Evolutionary conservation across 192 early-diverging fungal species (phyloP), one percentile per base, ranked within the genome.

Genomic region (Backusella luteola): DNA sequence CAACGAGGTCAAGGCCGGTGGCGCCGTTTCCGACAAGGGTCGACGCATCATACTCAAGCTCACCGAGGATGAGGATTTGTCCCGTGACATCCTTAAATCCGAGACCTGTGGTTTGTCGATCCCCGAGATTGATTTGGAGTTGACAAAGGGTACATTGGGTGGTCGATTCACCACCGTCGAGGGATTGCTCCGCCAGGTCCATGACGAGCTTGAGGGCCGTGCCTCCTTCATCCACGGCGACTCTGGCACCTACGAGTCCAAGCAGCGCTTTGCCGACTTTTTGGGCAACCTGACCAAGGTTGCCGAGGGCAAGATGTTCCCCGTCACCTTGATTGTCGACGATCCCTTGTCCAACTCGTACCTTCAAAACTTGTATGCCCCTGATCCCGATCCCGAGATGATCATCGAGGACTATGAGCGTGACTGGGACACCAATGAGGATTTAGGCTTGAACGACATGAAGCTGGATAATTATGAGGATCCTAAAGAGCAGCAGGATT

Each of bases 111-210:
- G 95, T 56, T 83, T 98, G 69, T 84, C 77, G 1, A 93, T 98
- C 67, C 96, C 97, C 35, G 97, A 97, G 77, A 90, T 97, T 71
- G 90, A 96, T 36, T 80, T 98, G 32, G 94, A 97, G 80, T 81
- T 98, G 82, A 83, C 89, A 32, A 84, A 90, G 8, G 97, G 97
- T 46, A 98, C 97, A 2, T 84, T 98, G 74, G 97, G 97, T 66
- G 97, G 97, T 8, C 88, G 95, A 38, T 98, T 98, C 79, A 98
- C 97, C 3, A 98, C 97, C 3, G 90, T 98, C 29, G 97, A 98
- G 84, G 97, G 97, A 7, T 86, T 98, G 66, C 78, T 98, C 75
- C 83, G 88, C 36, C 96, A 97, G 85, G 92, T 97, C 4, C 88
- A 96, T 73, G 93, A 96, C 1, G 96, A 98, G 86, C 86, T 97